Evolutionary conservation across 1,284 basidiomycete species (phyloP).

Genomic region (Pseudozyma sp.): DNA sequence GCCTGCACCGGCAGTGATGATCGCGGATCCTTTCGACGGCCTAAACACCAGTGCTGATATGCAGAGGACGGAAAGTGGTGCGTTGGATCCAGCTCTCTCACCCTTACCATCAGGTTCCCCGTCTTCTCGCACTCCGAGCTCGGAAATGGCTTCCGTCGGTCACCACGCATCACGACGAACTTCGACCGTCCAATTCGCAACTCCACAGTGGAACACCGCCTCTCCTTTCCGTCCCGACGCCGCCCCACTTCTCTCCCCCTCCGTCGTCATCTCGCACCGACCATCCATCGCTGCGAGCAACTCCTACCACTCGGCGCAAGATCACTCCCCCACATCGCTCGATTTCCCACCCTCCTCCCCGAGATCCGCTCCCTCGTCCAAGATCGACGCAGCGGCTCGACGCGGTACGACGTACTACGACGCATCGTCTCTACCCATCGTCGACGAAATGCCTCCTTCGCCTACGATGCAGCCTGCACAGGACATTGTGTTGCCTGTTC

Average conservation of each 20-base stretch:
- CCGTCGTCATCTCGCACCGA: neutral
- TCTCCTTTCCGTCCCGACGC: constrained; percentile 26
- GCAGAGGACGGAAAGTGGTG: constrained; percentile 34
- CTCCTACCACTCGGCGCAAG: constrained; percentile 4
- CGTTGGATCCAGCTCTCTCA: constrained; percentile 23
- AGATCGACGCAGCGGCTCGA: neutral
- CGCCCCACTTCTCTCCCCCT: neutral
- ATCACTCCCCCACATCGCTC: constrained; percentile 22
- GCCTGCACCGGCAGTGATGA: constrained; percentile 26
- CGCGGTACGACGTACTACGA: constrained; percentile 30
- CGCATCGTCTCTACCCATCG: constrained; percentile 12
- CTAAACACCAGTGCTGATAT: constrained; percentile 1
- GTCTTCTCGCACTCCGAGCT: neutral
- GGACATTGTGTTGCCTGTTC: neutral
- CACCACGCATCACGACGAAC: neutral
- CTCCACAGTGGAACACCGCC: constrained; percentile 18
- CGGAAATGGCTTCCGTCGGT: constrained; percentile 4
- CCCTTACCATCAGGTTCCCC: neutral
- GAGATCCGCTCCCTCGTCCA: neutral
- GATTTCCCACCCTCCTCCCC: constrained; percentile 11
- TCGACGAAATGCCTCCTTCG: constrained; percentile 10
- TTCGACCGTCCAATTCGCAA: neutral
- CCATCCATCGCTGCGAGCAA: neutral
- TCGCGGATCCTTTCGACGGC: constrained; percentile 23
- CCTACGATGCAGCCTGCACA: neutral